Evolutionary conservation across 2,329 filamentous ascomycete species (phyloP), one percentile per base, ranked within the genome.

Genomic region (Fusarium zealandicum): DNA sequence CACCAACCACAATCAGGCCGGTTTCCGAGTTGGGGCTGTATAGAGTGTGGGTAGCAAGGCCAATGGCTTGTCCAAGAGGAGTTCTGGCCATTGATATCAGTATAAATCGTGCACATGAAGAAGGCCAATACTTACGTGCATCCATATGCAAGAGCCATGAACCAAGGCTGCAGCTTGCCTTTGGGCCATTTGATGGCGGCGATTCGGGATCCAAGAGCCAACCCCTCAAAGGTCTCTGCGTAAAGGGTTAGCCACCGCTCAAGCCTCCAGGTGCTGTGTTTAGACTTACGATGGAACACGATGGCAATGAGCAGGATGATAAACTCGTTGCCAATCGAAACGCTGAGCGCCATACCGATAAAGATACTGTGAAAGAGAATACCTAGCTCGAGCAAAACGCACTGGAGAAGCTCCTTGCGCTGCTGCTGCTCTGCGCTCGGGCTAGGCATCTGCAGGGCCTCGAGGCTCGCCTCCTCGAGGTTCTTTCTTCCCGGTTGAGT

Each of bases 271-370:
- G 5, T 3, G 2, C 0, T 3, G 6, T 9, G n/a, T 5, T 4
- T 6, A 16, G 13, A 65, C 72, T 57, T 65, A 74, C 72, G 89
- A 67, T 93, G 90, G 72, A 93, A 93, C 45, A 83, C 82, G 64
- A 93, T 92, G 43, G 90, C 90, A 39, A 92, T 81, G 1, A 93
- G 80, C 52, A 93, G 85, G n/a, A 93, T 86, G 47, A 90, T 80
- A 66, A 93, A 93, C 5, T 88, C 84, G 8, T 87, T 86, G 1
- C 90, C 90, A 1, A 88, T 89, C 3, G 90, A 87, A 7, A 93
- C 90, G 27, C 88, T 90, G 35, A 93, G 80, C 4, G 90, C 89
- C 88, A 93, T 92, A 56, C 90, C 90, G 63, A 93, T 93, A 69
- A 93, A 93, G 56, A 93, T 80, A 68, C 86, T 90, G 64, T 75